phyloP scores from a whole-genome alignment of 371 early-diverging fungal genomes.

The Coemansia sp. region DNA sequence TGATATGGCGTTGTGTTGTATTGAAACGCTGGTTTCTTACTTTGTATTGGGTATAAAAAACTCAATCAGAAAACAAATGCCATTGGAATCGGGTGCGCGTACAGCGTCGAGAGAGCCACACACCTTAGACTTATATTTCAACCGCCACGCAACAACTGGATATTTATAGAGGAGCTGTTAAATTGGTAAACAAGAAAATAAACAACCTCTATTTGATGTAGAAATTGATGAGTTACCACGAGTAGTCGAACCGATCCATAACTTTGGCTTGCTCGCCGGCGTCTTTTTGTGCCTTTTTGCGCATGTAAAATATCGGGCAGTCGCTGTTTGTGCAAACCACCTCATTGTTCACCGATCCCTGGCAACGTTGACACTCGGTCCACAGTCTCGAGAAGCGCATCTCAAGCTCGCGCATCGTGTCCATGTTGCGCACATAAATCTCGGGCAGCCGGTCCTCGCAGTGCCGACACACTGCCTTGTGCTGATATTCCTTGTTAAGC shows the following conservation, averaged over 20 bases:
- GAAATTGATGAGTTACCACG: slow-evolving; percentile 54
- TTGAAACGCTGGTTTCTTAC: too few relatives aligned
- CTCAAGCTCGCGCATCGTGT: slow-evolving; percentile 70
- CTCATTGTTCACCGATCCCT: slow-evolving; percentile 94
- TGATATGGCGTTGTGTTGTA: too few relatives aligned
- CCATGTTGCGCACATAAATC: slow-evolving; percentile 71
- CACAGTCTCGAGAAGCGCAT: slow-evolving; percentile 86
- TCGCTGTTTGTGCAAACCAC: slow-evolving; percentile 98
- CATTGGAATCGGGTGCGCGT: too few relatives aligned
- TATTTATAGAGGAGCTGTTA: too few relatives aligned
- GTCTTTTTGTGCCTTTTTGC: slow-evolving; percentile 97
- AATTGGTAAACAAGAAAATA: too few relatives aligned
- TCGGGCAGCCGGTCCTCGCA: slow-evolving; percentile 75
- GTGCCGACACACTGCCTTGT: slow-evolving; percentile 76
- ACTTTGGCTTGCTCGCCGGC: slow-evolving; percentile 67
- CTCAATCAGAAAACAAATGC: too few relatives aligned
- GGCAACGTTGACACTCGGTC: slow-evolving; percentile 99
- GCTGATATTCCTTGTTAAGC: slow-evolving; percentile 70
- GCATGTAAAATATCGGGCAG: slow-evolving; percentile 99
- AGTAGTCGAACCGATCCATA: slow-evolving; percentile 62
- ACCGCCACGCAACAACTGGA: too few relatives aligned
- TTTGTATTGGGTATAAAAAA: too few relatives aligned
- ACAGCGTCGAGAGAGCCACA: too few relatives aligned
- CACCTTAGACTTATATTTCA: too few relatives aligned
- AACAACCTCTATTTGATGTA: too few relatives aligned